Conservation (phyloP, 306 rosid genomes). For the Castanea crenata region DNA sequence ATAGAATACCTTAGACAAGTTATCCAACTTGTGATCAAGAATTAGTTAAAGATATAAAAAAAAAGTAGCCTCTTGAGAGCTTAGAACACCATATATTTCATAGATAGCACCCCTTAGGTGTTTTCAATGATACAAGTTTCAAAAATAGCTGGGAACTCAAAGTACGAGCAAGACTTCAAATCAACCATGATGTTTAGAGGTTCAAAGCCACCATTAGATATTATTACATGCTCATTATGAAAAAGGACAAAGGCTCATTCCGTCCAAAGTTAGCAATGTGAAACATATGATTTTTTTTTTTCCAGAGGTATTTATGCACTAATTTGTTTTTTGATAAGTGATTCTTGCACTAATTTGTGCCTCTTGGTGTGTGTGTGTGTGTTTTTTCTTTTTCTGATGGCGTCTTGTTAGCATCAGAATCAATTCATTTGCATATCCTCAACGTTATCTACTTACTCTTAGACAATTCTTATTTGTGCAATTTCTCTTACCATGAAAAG, state of each 20-base stretch:
- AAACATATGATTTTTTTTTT: no score
- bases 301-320: no score
- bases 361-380: no score
- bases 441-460: not conserved
- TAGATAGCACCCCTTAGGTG: not conserved
- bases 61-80: not conserved
- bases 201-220: not conserved
- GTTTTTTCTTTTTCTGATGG: not conserved
- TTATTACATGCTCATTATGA: not conserved
- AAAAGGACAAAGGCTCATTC: not conserved
- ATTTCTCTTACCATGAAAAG: not conserved
- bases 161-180: not conserved
- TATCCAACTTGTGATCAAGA: not conserved
- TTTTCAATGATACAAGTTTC: no score
- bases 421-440: not conserved
- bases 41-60: not conserved
- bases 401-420: not conserved
- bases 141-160: not conserved
- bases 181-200: not conserved
- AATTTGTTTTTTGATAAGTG: no score
- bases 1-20: not conserved
- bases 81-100: not conserved
- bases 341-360: no score
- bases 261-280: not conserved
- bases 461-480: not conserved